Evolutionary conservation across 371 early-diverging fungal species (phyloP).

Genomic region (Parasitella parasitica): DNA sequence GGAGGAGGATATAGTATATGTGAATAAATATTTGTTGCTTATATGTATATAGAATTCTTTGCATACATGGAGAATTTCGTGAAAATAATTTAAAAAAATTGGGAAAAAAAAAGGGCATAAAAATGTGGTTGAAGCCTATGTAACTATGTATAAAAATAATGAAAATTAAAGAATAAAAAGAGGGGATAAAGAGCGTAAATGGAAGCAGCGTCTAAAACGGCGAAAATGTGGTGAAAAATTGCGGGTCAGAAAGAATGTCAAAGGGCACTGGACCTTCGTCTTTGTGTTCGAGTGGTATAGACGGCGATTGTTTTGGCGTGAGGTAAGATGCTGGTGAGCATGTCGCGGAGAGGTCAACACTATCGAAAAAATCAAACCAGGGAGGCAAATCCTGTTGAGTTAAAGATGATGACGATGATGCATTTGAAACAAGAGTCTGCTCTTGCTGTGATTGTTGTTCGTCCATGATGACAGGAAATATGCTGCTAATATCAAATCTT

Average conservation of each 20-base stretch:
- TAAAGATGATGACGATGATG: no score
- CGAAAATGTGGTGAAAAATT: background rate
- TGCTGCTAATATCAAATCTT: slow-evolving; percentile 1
- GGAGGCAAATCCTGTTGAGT: background rate
- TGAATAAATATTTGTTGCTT: background rate
- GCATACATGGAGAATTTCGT: background rate
- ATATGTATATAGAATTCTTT: background rate
- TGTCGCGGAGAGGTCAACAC: slow-evolving; percentile 9
- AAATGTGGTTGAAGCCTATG: background rate
- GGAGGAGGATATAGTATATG: no score
- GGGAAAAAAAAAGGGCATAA: background rate
- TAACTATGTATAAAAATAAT: background rate
- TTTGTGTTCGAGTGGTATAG: slow-evolving; percentile 5
- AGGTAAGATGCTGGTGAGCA: slow-evolving; percentile 13
- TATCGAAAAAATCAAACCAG: slow-evolving; percentile 11
- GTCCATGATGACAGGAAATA: background rate
- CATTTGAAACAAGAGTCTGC: background rate
- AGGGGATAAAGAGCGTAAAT: background rate
- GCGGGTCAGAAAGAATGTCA: background rate
- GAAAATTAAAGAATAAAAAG: background rate
- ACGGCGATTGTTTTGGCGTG: slow-evolving; percentile 21
- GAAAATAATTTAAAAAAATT: background rate
- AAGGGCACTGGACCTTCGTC: slow-evolving; percentile 4
- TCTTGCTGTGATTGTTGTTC: background rate
- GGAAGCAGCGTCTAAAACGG: background rate